Percentiles rank a stretch among this genome's conserved stretches.
Conservation (phyloP, 176 grass and related monocot species). For the Triticum urartu region DNA sequence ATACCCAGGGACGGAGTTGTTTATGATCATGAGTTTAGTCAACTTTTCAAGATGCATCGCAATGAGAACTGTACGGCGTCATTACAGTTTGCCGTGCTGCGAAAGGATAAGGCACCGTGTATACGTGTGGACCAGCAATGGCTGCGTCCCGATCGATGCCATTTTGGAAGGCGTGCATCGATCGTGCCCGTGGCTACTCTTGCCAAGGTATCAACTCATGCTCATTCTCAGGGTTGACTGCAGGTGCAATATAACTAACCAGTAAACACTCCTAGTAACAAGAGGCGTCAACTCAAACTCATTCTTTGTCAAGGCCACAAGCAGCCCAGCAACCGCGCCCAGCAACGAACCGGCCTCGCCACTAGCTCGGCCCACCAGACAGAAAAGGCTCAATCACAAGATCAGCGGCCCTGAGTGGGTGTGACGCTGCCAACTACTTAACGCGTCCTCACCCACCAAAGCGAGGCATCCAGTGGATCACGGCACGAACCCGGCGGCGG, state of each 20-base stretch:
- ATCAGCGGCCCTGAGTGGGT: too few relatives aligned
- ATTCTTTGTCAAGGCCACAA: too few relatives aligned
- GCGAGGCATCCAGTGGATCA: too few relatives aligned
- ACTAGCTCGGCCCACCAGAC: too few relatives aligned
- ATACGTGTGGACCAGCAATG: constrained; percentile 3
- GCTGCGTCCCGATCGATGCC: not conserved
- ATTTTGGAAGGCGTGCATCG: not conserved
- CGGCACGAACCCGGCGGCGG: too few relatives aligned
- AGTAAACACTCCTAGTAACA: not conserved
- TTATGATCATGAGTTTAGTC: not conserved
- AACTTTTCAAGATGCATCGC: not conserved
- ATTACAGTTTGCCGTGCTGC: not conserved
- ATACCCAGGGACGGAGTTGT: not conserved
- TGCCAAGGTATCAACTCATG: not conserved
- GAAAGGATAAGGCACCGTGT: constrained; percentile 4
- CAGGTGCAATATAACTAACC: not conserved
- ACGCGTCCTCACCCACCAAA: too few relatives aligned
- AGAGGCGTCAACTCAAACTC: too few relatives aligned
- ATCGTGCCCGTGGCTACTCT: not conserved
- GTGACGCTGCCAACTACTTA: too few relatives aligned
- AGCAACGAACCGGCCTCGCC: too few relatives aligned
- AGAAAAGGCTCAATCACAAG: too few relatives aligned
- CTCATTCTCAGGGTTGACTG: constrained; percentile 1
- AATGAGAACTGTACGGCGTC: not conserved
- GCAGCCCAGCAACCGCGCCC: too few relatives aligned